phyloP scores from a whole-genome alignment of 306 rosid genomes.

The Cicer chorassanicum region DNA sequence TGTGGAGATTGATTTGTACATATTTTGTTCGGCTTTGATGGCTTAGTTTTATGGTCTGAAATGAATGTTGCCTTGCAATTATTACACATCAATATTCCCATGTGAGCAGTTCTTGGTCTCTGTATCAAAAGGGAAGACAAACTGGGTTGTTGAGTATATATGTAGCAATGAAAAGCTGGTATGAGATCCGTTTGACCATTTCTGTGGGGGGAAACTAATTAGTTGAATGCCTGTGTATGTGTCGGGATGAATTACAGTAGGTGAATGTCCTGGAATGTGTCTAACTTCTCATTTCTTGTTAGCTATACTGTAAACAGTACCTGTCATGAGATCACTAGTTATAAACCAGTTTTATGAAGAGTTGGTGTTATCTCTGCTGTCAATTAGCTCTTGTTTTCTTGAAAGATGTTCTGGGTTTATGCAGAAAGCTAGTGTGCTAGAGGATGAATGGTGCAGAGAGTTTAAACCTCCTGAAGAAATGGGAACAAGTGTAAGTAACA shows the following conservation, averaged over 20 bases:
- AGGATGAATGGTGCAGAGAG: conserved; percentile 47
- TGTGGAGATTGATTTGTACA: conserved; percentile 9
- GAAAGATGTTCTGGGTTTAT: conserved; percentile 42
- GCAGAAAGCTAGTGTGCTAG: conserved; percentile 63
- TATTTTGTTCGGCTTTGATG: conserved; percentile 23
- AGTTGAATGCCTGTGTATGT: conserved; percentile 13
- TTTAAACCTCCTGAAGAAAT: conserved; percentile 48
- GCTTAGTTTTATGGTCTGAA: conserved; percentile 4
- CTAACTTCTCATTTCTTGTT: conserved; percentile 19
- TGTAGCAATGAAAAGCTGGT: conserved; percentile 2
- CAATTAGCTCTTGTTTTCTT: conserved; percentile 32
- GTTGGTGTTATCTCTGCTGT: conserved; percentile 19
- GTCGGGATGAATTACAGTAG: conserved; percentile 24
- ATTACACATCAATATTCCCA: conserved; percentile 18
- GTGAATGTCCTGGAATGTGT: conserved; percentile 7
- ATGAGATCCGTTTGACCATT: conserved; percentile 21
- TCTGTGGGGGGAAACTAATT: conserved; percentile 23
- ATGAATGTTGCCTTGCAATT: conserved; percentile 5
- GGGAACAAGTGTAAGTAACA: conserved; percentile 44
- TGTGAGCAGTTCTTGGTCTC: neutral
- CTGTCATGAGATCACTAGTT: conserved; percentile 33
- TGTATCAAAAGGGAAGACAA: conserved; percentile 21
- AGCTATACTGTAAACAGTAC: conserved; percentile 28
- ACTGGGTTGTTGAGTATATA: conserved; percentile 26
- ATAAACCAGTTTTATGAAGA: conserved; percentile 35